These are phyloP conservation scores for Pichia membranifaciens DNA, from an alignment of 805 yeast species.

Conservation along the genomic window DNA sequence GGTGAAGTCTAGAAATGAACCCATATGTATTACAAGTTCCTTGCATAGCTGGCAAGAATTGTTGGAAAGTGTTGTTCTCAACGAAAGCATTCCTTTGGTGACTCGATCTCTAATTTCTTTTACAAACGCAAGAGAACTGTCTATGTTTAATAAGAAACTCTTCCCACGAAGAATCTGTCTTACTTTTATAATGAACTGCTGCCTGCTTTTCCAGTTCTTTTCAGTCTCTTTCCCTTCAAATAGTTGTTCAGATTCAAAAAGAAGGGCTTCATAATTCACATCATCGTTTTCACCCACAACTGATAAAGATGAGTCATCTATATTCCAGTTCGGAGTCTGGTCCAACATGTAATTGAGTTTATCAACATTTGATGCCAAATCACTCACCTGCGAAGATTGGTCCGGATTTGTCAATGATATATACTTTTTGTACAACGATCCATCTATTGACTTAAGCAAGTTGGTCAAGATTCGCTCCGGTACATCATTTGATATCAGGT, in stretches of 20 bases:
- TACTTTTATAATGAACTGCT: slow-evolving; percentile 49
- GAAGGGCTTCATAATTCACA: slow-evolving; percentile 24
- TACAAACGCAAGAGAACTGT: slow-evolving; percentile 15
- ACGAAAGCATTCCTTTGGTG: slow-evolving; percentile 58
- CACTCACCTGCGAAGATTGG: background rate
- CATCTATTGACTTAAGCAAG: slow-evolving; percentile 30
- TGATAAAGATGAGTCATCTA: slow-evolving; percentile 31
- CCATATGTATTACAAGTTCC: slow-evolving; percentile 49
- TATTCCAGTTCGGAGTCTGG: slow-evolving; percentile 14
- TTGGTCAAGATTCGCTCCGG: slow-evolving; percentile 20
- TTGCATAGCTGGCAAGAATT: slow-evolving; percentile 73
- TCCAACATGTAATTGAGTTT: slow-evolving; percentile 4
- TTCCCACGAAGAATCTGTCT: slow-evolving; percentile 61
- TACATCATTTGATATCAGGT: slow-evolving; percentile 33
- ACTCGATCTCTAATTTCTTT: slow-evolving; percentile 52
- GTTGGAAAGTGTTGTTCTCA: slow-evolving; percentile 76
- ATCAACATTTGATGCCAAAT: background rate
- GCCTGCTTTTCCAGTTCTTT: slow-evolving; percentile 76
- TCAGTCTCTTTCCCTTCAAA: slow-evolving; percentile 82
- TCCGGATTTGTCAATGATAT: background rate
- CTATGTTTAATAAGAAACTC: slow-evolving; percentile 12
- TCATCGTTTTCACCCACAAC: slow-evolving; percentile 21
- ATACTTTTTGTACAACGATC: slow-evolving; percentile 16
- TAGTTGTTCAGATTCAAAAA: slow-evolving; percentile 26
- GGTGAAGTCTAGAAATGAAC: slow-evolving; percentile 36